Conservation (phyloP, 129 eudicot genomes). For the Cynara cardunculus region DNA sequence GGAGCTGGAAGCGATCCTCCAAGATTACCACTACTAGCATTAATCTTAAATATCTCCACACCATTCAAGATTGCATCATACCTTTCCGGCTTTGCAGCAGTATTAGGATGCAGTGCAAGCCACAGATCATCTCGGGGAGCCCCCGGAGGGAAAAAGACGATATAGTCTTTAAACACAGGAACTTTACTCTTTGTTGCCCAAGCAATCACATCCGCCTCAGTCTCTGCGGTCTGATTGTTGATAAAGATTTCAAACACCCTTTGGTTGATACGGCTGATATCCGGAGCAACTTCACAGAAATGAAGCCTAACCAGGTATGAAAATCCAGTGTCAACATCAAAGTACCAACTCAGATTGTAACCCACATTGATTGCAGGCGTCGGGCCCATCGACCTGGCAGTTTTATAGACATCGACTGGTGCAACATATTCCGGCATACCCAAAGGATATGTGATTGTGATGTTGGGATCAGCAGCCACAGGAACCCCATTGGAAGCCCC, state of each 20-base stretch:
- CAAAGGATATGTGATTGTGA: conserved; percentile 45
- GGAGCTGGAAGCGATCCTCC: conserved; percentile 79
- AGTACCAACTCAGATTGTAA: conserved; percentile 74
- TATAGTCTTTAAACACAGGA: conserved; percentile 55
- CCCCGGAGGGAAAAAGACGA: conserved; percentile 45
- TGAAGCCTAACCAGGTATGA: conserved; percentile 80
- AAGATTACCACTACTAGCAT: conserved; percentile 54
- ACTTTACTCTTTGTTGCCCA: conserved; percentile 38
- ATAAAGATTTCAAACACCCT: conserved; percentile 66
- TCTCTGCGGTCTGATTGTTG: conserved; percentile 67
- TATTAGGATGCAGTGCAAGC: conserved; percentile 65
- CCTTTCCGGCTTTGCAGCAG: conserved; percentile 5
- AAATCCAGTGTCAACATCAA: conserved; percentile 68
- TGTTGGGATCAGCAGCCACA: conserved; percentile 37
- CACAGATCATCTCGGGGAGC: conserved; percentile 60
- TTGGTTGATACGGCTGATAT: conserved; percentile 40
- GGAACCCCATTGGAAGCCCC: conserved; percentile 62
- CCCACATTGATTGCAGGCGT: conserved; percentile 30
- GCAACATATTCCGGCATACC: conserved; percentile 57
- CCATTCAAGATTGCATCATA: conserved; percentile 78
- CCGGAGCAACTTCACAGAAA: conserved; percentile 57
- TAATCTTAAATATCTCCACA: conserved; percentile 72
- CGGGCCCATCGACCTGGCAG: conserved; percentile 88
- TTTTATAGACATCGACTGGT: conserved; percentile 72
- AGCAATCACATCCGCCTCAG: conserved; percentile 52